Base-by-base conservation (phyloP, 352 stramenopile genomes). In the Pythium scleroteichum region DNA sequence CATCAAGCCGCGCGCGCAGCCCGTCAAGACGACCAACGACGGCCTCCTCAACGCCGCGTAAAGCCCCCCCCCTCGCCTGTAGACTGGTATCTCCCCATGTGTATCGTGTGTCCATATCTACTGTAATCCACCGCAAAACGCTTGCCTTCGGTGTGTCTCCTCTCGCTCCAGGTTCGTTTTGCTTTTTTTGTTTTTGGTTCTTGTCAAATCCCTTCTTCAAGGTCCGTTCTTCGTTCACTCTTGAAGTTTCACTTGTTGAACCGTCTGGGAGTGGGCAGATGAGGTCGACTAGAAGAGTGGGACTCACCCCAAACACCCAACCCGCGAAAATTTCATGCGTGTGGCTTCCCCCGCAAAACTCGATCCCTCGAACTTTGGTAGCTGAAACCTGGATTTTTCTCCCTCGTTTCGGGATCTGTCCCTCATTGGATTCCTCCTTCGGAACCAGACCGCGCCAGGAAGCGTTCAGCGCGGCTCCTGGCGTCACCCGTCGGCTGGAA, bases 1-100 rank as follows among this genome's bases (percentile, higher is more conserved):
- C 64, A 72, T 86, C 62, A 80, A 87, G 62, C 57, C 67, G 9
- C 76, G 75, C 56, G 62, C 74, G 29, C 52, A 79, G 38, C 40
- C 26, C n/a, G 45, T 39, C 29, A 33, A 67, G 46, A 55, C 59
- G 40, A 66, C 50, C 22, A 53, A 68, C 47, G 40, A 68, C 27
- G 60, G 53, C 19, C 19, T 68, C 16, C 60, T 68, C 35, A 42
- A 33, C 27, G 38, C 27, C 22, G 41, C 59, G 12, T 23, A 58
- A n/a, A n/a, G n/a, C n/a, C n/a, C n/a, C n/a, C n/a, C n/a, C n/a
- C n/a, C n/a, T n/a, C n/a, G n/a, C n/a, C n/a, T n/a, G n/a, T n/a
- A n/a, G n/a, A n/a, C n/a, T n/a, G n/a, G n/a, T n/a, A n/a, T n/a
- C n/a, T n/a, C n/a, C n/a, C n/a, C n/a, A n/a, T n/a, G n/a, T n/a